Percentiles rank a stretch among this genome's conserved stretches.
phyloP scores from a whole-genome alignment of 2,329 filamentous ascomycete genomes.

The Cercospora sp. region DNA sequence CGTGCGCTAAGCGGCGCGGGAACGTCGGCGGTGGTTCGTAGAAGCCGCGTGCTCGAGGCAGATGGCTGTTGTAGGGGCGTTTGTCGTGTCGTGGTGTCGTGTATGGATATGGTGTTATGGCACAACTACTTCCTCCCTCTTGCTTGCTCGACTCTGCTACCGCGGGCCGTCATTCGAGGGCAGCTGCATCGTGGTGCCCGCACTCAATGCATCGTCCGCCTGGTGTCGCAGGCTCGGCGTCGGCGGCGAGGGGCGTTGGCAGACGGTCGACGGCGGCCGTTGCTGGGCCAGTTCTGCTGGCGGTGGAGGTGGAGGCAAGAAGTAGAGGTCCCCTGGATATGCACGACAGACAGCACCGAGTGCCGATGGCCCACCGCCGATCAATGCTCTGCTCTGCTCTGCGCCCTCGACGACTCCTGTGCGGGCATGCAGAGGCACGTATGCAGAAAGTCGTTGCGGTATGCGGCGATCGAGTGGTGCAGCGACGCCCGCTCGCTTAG shows the following conservation, averaged over 20 bases:
- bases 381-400: background rate
- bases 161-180: background rate
- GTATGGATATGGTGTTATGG: constrained; percentile 2
- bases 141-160: constrained; percentile 6
- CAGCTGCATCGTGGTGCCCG: constrained; percentile 20
- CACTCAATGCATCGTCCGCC: constrained; percentile 18
- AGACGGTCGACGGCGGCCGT: background rate
- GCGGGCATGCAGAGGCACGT: background rate
- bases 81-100: constrained; percentile 10
- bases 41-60: constrained; percentile 1
- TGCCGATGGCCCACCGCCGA: background rate
- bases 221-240: background rate
- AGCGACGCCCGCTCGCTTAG: constrained; percentile 1
- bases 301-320: constrained; percentile 1
- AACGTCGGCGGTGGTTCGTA: background rate
- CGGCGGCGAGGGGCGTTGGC: background rate
- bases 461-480: background rate
- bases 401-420: background rate
- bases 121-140: constrained; percentile 4
- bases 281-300: background rate
- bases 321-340: background rate
- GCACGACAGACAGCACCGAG: background rate
- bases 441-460: background rate
- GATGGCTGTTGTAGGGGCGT: background rate
- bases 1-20: constrained; percentile 16